phyloP scores from a whole-genome alignment of 2,329 filamentous ascomycete species.

The Sclerotinia nivalis region DNA sequence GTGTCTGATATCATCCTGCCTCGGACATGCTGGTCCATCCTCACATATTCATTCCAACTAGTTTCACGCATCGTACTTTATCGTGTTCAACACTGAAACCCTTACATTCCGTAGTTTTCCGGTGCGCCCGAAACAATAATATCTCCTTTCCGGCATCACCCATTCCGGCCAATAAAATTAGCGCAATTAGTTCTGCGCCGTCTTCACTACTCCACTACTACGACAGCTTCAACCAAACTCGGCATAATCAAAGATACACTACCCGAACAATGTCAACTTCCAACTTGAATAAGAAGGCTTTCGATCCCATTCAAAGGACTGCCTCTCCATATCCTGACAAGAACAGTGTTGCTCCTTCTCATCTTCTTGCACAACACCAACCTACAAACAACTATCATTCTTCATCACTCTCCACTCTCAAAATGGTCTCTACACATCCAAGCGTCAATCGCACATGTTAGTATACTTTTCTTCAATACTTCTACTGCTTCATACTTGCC shows the following conservation, averaged over 20 bases:
- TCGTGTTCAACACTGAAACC: slow-evolving; percentile 13
- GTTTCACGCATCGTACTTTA: background rate
- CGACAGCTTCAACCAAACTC: slow-evolving; percentile 17
- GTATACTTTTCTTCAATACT: slow-evolving; percentile 42
- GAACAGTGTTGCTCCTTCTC: slow-evolving; percentile 33
- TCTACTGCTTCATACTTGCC: background rate
- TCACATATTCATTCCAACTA: slow-evolving; percentile 1
- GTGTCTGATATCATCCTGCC: slow-evolving; percentile 9
- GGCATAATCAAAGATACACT: slow-evolving; percentile 18
- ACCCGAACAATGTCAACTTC: slow-evolving; percentile 21
- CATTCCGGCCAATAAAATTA: slow-evolving; percentile 25
- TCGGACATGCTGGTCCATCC: slow-evolving; percentile 6
- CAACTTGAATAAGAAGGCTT: slow-evolving; percentile 23
- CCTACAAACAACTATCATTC: slow-evolving; percentile 34
- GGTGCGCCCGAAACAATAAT: slow-evolving; percentile 18
- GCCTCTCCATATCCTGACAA: slow-evolving; percentile 40
- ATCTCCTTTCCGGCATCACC: slow-evolving; percentile 20
- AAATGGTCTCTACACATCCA: slow-evolving; percentile 24
- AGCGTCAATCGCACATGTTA: slow-evolving; percentile 56
- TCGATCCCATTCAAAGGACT: slow-evolving; percentile 35
- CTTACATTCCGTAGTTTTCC: slow-evolving; percentile 21
- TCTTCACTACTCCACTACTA: slow-evolving; percentile 23
- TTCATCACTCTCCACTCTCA: slow-evolving; percentile 39
- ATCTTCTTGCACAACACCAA: slow-evolving; percentile 32
- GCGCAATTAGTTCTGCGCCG: slow-evolving; percentile 18